phyloP scores from a whole-genome alignment of 139 green algal species.

The Ettlia oleoabundans region DNA sequence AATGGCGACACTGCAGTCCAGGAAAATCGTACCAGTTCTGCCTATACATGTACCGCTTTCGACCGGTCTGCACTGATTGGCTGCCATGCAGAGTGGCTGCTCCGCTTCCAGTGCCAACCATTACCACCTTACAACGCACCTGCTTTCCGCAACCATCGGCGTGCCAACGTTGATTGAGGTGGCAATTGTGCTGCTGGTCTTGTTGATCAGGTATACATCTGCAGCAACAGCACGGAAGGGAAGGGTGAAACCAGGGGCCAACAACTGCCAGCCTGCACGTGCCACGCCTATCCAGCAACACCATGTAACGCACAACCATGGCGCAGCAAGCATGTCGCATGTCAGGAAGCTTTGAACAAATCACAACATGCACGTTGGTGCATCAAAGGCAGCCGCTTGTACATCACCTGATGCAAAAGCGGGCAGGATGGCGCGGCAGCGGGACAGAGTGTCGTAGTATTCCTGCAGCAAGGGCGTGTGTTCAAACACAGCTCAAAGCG shows the following conservation, averaged over 20 bases:
- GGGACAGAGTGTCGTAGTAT: slow-evolving; percentile 8
- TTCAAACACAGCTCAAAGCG: neutral
- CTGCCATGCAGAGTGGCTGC: neutral
- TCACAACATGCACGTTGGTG: too few relatives aligned
- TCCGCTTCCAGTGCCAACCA: neutral
- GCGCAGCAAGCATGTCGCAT: neutral
- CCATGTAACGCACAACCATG: too few relatives aligned
- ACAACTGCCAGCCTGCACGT: too few relatives aligned
- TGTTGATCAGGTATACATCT: slow-evolving; percentile 1
- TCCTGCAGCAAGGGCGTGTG: neutral
- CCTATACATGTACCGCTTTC: too few relatives aligned
- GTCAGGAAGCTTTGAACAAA: neutral
- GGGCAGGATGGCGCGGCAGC: slow-evolving; percentile 11
- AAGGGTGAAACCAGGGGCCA: neutral
- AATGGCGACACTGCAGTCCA: too few relatives aligned
- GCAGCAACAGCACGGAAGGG: neutral
- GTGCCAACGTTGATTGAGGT: slow-evolving; percentile 1
- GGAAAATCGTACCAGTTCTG: too few relatives aligned
- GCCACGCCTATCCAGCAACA: too few relatives aligned
- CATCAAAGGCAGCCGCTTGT: too few relatives aligned
- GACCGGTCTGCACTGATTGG: too few relatives aligned
- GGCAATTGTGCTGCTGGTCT: slow-evolving; percentile 10
- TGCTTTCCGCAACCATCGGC: neutral
- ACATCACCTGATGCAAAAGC: neutral
- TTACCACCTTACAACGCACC: neutral